Evolutionary conservation across 192 early-diverging fungal species (phyloP).

Genomic region (Diversispora eburnea): DNA sequence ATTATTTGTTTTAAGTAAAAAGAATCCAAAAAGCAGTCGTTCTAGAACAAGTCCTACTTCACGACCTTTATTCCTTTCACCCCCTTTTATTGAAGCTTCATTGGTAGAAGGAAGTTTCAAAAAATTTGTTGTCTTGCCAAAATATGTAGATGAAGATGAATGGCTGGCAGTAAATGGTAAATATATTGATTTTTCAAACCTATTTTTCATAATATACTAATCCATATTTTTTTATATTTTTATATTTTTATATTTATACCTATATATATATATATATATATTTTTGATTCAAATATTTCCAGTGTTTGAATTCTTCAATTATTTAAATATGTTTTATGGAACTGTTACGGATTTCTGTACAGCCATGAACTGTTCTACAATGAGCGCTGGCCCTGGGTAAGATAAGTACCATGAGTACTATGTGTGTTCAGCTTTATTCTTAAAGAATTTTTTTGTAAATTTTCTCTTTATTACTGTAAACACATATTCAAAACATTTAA

Average conservation of each 20-base stretch:
- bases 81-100: constrained; percentile 69
- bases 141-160: constrained; percentile 89
- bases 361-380: constrained; percentile 70
- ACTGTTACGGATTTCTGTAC: constrained; percentile 88
- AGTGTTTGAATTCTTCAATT: constrained; percentile 93
- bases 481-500: background rate
- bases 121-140: constrained; percentile 83
- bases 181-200: background rate
- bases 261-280: background rate
- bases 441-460: too few species aligned
- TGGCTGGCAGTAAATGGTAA: constrained; percentile 85
- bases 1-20: background rate
- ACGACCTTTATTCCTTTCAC: constrained; percentile 53
- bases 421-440: too few species aligned
- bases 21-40: constrained; percentile 1
- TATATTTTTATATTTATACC: too few species aligned
- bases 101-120: constrained; percentile 92
- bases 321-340: constrained; percentile 87
- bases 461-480: background rate
- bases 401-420: background rate
- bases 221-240: too few species aligned
- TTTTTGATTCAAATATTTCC: background rate
- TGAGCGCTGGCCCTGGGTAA: constrained; percentile 79
- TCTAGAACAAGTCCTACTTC: constrained; percentile 25
- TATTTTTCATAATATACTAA: too few species aligned